These are phyloP conservation scores for Coemansia javaensis DNA, from an alignment of 192 early-diverging fungal genomes.

Conservation along the genomic window DNA sequence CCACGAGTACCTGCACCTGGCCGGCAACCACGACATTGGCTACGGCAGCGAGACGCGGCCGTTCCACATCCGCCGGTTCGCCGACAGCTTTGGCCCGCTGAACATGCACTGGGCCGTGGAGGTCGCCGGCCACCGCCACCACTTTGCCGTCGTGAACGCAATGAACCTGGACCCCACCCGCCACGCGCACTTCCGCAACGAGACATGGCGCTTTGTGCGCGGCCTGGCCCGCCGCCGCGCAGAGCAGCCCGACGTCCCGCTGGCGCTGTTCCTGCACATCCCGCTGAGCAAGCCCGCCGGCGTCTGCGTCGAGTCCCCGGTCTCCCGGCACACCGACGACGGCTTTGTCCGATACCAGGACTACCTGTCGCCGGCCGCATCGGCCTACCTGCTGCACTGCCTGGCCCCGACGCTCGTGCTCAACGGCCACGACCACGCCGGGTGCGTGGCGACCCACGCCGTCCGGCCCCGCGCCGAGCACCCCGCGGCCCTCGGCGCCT, in stretches of 20 bases:
- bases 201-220: slow-evolving; percentile 57
- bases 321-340: slow-evolving; percentile 37
- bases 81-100: slow-evolving; percentile 53
- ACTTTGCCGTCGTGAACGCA: slow-evolving; percentile 41
- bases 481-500: slow-evolving; percentile 6
- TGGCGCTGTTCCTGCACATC: slow-evolving; percentile 57
- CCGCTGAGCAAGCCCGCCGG: slow-evolving; percentile 57
- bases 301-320: slow-evolving; percentile 51
- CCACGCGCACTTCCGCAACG: slow-evolving; percentile 39
- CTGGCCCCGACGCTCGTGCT: slow-evolving; percentile 55
- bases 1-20: slow-evolving; percentile 47
- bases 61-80: slow-evolving; percentile 51
- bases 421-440: slow-evolving; percentile 63
- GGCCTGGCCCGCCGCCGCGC: slow-evolving; percentile 23
- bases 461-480: slow-evolving; percentile 2
- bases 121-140: slow-evolving; percentile 8
- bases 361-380: slow-evolving; percentile 53
- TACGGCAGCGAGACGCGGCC: slow-evolving; percentile 57
- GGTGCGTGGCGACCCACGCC: slow-evolving; percentile 51
- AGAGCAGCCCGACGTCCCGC: slow-evolving; percentile 31
- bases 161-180: slow-evolving; percentile 45
- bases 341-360: slow-evolving; percentile 57
- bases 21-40: slow-evolving; percentile 67
- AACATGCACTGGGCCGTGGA: slow-evolving; percentile 38
- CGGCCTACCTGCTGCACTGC: slow-evolving; percentile 54